Conservation (phyloP, 495 filamentous ascomycete genomes). For the Lindgomyces ingoldianus region DNA sequence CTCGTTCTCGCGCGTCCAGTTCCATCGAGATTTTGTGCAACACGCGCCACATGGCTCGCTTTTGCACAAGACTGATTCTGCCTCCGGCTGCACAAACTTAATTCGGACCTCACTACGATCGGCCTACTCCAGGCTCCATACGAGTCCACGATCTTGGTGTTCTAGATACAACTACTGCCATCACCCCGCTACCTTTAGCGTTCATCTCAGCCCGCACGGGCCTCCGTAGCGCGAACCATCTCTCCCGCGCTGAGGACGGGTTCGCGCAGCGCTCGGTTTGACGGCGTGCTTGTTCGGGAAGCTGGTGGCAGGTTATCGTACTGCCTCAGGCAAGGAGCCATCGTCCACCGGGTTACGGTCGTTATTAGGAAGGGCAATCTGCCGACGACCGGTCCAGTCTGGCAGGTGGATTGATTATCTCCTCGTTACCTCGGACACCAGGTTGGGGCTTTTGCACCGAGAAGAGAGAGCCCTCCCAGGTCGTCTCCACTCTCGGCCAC, state of each 20-base stretch:
- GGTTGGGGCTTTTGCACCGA: too few relatives aligned
- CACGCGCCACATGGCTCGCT: background rate
- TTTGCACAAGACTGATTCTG: slow-evolving; percentile 12
- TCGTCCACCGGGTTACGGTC: background rate
- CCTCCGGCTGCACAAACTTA: slow-evolving; percentile 8
- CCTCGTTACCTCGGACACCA: too few relatives aligned
- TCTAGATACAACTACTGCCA: background rate
- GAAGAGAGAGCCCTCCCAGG: too few relatives aligned
- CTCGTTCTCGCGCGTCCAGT: background rate
- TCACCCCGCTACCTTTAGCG: slow-evolving; percentile 1
- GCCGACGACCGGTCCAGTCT: slow-evolving; percentile 7
- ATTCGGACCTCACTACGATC: slow-evolving; percentile 9
- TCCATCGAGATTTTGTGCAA: background rate
- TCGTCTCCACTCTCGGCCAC: too few relatives aligned
- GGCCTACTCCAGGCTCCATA: background rate
- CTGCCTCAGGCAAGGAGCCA: background rate
- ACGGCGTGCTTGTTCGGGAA: too few relatives aligned
- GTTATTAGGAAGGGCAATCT: background rate
- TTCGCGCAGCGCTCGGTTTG: background rate
- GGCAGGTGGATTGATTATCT: slow-evolving; percentile 19
- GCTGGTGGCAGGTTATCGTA: slow-evolving; percentile 9
- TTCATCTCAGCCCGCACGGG: slow-evolving; percentile 15
- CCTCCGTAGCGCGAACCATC: slow-evolving; percentile 29
- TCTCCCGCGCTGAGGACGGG: slow-evolving; percentile 6
- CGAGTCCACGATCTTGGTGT: background rate